These are phyloP conservation scores for Phytophthora tubulina DNA, from an alignment of 352 stramenopile species.

Conservation along the genomic window DNA sequence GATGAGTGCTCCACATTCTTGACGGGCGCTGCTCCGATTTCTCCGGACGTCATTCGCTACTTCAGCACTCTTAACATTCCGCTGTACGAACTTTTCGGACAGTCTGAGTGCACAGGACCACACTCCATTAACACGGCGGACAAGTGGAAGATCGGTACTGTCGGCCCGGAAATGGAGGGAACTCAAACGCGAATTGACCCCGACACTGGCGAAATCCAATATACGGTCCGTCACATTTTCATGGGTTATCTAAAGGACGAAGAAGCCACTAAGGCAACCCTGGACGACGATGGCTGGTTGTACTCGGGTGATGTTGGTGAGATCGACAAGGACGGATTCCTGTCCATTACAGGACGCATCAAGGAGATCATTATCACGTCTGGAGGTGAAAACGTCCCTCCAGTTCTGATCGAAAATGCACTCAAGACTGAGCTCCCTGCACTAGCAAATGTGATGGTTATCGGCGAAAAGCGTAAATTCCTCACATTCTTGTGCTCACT, in stretches of 20 bases:
- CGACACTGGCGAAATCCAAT: slow-evolving; percentile 65
- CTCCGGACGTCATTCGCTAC: slow-evolving; percentile 75
- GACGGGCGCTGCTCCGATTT: slow-evolving; percentile 82
- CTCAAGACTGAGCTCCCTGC: slow-evolving; percentile 85
- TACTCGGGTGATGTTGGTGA: slow-evolving; percentile 91
- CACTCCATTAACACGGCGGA: slow-evolving; percentile 72
- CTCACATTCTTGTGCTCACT: slow-evolving; percentile 91
- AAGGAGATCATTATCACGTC: slow-evolving; percentile 96
- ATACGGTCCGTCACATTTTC: slow-evolving; percentile 74
- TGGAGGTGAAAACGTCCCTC: slow-evolving; percentile 93
- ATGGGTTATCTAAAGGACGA: slow-evolving; percentile 82
- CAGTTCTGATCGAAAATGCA: slow-evolving; percentile 88
- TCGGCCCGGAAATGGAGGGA: slow-evolving; percentile 70
- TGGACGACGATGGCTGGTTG: slow-evolving; percentile 88
- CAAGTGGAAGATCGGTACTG: slow-evolving; percentile 90
- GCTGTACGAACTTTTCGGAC: slow-evolving; percentile 93
- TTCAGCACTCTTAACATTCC: slow-evolving; percentile 95
- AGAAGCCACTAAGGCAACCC: slow-evolving; percentile 59
- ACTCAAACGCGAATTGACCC: slow-evolving; percentile 62
- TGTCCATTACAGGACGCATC: slow-evolving; percentile 93
- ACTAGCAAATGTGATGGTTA: slow-evolving; percentile 90
- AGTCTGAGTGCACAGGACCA: slow-evolving; percentile 93
- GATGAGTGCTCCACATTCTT: slow-evolving; percentile 87
- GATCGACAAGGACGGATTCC: slow-evolving; percentile 90
- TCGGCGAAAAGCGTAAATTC: slow-evolving; percentile 93